These are phyloP conservation scores for Diaporthe sp. DNA, from an alignment of 2,329 filamentous ascomycete genomes.

Conservation along the genomic window DNA sequence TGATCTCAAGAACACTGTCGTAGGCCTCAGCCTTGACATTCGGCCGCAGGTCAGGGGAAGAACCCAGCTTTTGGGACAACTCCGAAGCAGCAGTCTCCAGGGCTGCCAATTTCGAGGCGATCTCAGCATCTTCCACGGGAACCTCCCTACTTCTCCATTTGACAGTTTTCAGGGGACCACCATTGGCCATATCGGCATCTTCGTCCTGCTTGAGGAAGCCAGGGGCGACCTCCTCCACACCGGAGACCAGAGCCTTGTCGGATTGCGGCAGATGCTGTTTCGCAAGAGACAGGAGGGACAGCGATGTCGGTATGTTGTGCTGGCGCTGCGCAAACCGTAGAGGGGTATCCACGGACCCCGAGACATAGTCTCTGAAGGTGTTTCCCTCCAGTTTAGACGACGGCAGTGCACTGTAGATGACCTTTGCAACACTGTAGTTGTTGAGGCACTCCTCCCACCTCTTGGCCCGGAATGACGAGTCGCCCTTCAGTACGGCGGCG, in stretches of 20 bases:
- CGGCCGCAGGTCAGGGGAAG: conserved; percentile 59
- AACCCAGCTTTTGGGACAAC: conserved; percentile 63
- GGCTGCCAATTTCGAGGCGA: conserved; percentile 84
- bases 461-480: conserved; percentile 88
- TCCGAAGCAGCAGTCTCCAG: conserved; percentile 69
- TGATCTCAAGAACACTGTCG: conserved; percentile 89
- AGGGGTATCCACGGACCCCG: conserved; percentile 90
- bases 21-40: conserved; percentile 87
- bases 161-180: conserved; percentile 77
- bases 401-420: conserved; percentile 86
- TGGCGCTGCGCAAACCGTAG: conserved; percentile 97
- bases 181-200: conserved; percentile 60
- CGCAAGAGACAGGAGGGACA: conserved; percentile 84
- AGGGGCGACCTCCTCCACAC: conserved; percentile 80
- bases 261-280: conserved; percentile 82
- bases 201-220: conserved; percentile 74
- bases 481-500: conserved; percentile 80
- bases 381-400: conserved; percentile 75
- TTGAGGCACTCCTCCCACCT: conserved; percentile 85
- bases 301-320: conserved; percentile 86
- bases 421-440: conserved; percentile 81
- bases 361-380: conserved; percentile 86
- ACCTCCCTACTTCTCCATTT: conserved; percentile 90
- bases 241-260: conserved; percentile 72
- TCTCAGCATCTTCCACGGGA: conserved; percentile 91